These are phyloP conservation scores for Clonostachys rosea DNA, from an alignment of 2,329 filamentous ascomycete genomes.

Conservation along the genomic window DNA sequence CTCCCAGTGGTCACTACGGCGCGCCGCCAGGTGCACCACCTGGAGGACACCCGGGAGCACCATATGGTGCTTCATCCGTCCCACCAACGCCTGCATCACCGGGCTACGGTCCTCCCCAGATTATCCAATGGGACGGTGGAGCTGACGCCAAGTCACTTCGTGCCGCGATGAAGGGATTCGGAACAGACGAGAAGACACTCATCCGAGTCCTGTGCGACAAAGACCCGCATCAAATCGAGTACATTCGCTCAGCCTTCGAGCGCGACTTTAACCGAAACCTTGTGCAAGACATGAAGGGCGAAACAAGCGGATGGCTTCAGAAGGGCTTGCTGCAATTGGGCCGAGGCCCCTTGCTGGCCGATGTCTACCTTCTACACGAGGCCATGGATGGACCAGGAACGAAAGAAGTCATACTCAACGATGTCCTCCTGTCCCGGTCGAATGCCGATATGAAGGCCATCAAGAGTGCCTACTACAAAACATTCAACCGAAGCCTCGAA, in stretches of 20 bases:
- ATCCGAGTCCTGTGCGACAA: slow-evolving; percentile 67
- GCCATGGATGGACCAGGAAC: slow-evolving; percentile 79
- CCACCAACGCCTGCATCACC: slow-evolving; percentile 62
- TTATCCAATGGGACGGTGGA: slow-evolving; percentile 64
- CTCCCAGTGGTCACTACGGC: slow-evolving; percentile 23
- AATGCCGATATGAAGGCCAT: slow-evolving; percentile 89
- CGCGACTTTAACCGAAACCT: slow-evolving; percentile 63
- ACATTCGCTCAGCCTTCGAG: slow-evolving; percentile 63
- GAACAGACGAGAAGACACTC: slow-evolving; percentile 77
- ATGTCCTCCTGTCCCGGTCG: slow-evolving; percentile 74
- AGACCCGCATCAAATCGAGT: slow-evolving; percentile 72
- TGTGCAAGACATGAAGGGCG: slow-evolving; percentile 69
- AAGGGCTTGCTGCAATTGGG: slow-evolving; percentile 70
- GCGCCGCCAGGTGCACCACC: slow-evolving; percentile 18
- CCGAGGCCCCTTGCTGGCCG: slow-evolving; percentile 73
- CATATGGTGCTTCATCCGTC: slow-evolving; percentile 15
- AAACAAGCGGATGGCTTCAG: slow-evolving; percentile 72
- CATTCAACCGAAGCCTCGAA: slow-evolving; percentile 64
- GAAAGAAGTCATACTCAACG: slow-evolving; percentile 81
- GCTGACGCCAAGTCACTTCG: slow-evolving; percentile 68
- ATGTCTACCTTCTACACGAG: slow-evolving; percentile 65
- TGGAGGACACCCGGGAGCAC: slow-evolving; percentile 31
- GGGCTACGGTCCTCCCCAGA: slow-evolving; percentile 71
- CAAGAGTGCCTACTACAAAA: slow-evolving; percentile 69
- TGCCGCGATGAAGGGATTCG: slow-evolving; percentile 88